Base-by-base conservation (phyloP, 2,329 filamentous ascomycete species). In the Acephala macrosclerotiorum region DNA sequence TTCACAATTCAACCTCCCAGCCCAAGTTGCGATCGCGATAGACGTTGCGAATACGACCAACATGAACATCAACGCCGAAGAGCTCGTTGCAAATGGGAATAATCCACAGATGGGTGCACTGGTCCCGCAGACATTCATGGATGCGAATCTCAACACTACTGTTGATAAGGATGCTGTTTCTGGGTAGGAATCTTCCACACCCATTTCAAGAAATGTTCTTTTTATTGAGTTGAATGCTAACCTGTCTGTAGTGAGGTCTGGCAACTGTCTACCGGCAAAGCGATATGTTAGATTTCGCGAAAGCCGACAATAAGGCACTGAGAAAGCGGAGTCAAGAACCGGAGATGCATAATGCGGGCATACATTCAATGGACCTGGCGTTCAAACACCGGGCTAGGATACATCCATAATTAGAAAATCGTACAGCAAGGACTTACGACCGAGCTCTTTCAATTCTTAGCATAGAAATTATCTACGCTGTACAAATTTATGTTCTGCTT, bases 1-100 rank as follows among this genome's bases (percentile, higher is more conserved):
- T 18, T 60, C 57, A 3, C 57, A 60, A 60, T 60, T 60, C 57
- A 60, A 60, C 40, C 57, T 60, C 38, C 57, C 57, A 3, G 16
- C 57, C 20, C 36, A 60, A 47, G 57, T 60, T 12, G 42, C 20
- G 5, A 60, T 60, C 29, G 58, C 26, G 6, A 49, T 60, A 20
- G 58, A 60, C 22, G 26, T 60, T 38, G n/a, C 29, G 18, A 51
- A 35, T 22, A 22, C 58, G 11, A 60, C 20, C 26, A 60, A 60
- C 29, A 51, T 47, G 38, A 60, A 60, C 26, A 60, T 51, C 25
- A 60, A 60, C 36, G 42, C 18, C 8, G 38, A 8, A 33, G 40
- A 60, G 36, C 22, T 60, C 3, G 26, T 60, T 35, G 42, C 58
- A 16, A 60, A 60, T 36, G 42, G 58, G 12, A 60, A 60, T 20